Base-by-base conservation (phyloP, 345 rosid species). In the Sapria himalayana region DNA sequence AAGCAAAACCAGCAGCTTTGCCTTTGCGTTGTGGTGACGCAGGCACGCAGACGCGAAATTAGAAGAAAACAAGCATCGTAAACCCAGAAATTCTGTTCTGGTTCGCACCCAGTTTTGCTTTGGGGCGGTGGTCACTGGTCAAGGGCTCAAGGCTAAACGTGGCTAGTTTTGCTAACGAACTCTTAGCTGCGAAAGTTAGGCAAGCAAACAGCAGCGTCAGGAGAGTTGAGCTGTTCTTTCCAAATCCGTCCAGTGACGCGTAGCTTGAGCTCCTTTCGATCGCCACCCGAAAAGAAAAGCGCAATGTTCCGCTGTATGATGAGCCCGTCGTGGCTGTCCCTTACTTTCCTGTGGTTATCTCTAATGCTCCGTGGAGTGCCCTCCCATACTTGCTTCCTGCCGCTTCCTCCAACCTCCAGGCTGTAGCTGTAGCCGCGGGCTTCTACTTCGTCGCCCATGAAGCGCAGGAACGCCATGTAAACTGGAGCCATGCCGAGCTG, bases 401-500 rank as follows among this genome's bases (percentile, higher is more conserved):
- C 89, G 57, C 76, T 67, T 17, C 92, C 97, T 22, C 97, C 97
- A 14, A 81, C 97, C 69, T 86, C 89, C 41, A 86, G 67, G 61
- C 97, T 86, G 64, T 78, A 86, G 51, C 72, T 78, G 73, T 71
- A 86, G 65, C 72, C 81, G 49, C 80, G 48, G 34, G 92, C 85
- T 50, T 86, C 92, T 25, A 70, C 46, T 41, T 81, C 94, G 37
- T 86, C 94, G 1, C 97, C 97, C 89, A 81, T 73, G 69, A 78
- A 86, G 19, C 94, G 76, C 22, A 85, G 74, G 50, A 85, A 85
- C 10, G 96, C 85, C 93, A 84, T 84, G 60, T 79, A 79, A n/a
- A 79, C 95, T 31, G 96, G 93, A 41, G 85, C 96, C 85, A 80
- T 69, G 7, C 91, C 85, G 5, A 86, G 80, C 74, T 86, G 97